Base-by-base conservation (phyloP, 495 filamentous ascomycete genomes). In the Talaromyces nanjingensis region DNA sequence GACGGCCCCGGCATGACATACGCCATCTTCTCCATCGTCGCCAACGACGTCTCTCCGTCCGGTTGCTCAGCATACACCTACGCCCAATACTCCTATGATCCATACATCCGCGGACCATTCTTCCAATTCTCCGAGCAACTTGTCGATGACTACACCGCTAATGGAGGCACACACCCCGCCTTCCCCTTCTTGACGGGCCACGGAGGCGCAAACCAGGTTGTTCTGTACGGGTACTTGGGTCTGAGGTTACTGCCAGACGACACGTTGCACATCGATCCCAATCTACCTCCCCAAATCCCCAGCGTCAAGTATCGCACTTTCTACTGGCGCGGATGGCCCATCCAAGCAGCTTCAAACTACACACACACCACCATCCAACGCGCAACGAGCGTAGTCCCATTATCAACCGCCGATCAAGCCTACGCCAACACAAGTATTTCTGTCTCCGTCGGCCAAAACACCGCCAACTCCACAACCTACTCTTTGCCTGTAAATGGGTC, bases 1-100 rank as follows among this genome's bases (percentile, higher is more conserved):
- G 79, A 85, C 64, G 86, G 86, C 0, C 86, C 86, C 0, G 86
- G 83, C 14, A 89, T 89, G 86, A 89, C 86, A 7, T 89, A 85
- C 72, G 83, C 82, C 27, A 87, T 86, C 31, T 88, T 87, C 69
- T 82, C 80, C 55, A 81, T 87, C 57, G 82, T 84, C 24, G 85
- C 85, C 24, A 84, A 81, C 62, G 74, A 81, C 52, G 76, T 87
- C 62, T 83, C 84, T 2, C 79, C 78, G 2, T 84, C 83, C 8
- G 86, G 86, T 4, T 89, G 86, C 74, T 83, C 85, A 1, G 79
- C 81, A 7, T 87, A 83, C 67, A 87, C 86, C 5, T 89, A 89
- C 66, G 79, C 79, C 16, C 80, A 87, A 62, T 84, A 87, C 67
- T 82, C 84, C 0, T 86, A 82, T 67, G 78, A 82, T 34, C 81